Evolutionary conservation across 306 rosid species (phyloP), one percentile per base, ranked within the genome.

Genomic region (Cicer chorassanicum): DNA sequence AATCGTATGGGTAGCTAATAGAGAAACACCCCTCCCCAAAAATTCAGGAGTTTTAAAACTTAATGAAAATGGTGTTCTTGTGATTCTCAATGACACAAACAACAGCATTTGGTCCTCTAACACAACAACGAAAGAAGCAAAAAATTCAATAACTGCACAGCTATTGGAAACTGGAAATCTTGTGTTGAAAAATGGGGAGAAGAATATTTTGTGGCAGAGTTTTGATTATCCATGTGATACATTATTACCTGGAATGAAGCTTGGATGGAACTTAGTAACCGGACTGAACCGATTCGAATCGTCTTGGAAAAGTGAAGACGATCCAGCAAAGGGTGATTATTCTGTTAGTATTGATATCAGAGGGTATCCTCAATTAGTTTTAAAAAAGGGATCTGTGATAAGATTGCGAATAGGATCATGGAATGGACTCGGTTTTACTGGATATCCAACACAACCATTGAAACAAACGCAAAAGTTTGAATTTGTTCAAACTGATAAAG

Each of bases 301-400:
- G 44, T 75, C 84, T 51, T 81, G 81, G 84, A 81, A 54, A 70
- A 70, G 55, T 18, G 0, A 34, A n/a, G 78, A 75, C 36, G 69
- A 81, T 70, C 84, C 84, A 14, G 69, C 39, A 9, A 3, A 6
- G 38, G 78, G 69, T 24, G 70, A 73, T 1, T 73, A 44, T 73
- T 73, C 49, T 5, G 4, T 56, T 21, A 73, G 2, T 2, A 41
- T 73, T 60, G 16, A 45, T 4, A 53, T 1, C 14, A 44, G 7
- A 11, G 78, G 70, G 38, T 61, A 34, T 36, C 78, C 78, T 12
- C 78, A 74, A 36, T 0, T 61, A 10, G 21, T 61, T 46, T 15
- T 6, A 3, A 45, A n/a, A 12, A 36, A 61, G 40, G 50, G 62
- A 6, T 46, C 61, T 45, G 21, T 1, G 0, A 61, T 8, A 43